Conservation (phyloP, 169 alveolate species). For the Fabrea salina region DNA sequence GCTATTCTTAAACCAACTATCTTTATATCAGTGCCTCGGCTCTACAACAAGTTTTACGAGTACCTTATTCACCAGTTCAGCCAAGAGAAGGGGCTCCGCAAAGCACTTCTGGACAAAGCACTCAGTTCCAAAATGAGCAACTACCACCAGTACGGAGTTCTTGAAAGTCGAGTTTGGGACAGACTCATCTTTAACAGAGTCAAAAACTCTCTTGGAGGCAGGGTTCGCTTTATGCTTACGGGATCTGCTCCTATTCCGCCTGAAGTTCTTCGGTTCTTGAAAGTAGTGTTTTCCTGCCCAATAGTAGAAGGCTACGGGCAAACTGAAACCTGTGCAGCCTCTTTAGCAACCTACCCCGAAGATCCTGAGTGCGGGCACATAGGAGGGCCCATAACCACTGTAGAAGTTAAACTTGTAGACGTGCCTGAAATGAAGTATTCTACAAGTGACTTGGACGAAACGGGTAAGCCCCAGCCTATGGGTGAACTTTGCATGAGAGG, state of each 20-base stretch:
- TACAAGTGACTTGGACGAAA: constrained; percentile 58
- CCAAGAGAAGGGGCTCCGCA: background rate
- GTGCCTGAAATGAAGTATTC: constrained; percentile 92
- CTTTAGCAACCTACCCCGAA: constrained; percentile 51
- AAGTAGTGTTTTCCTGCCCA: constrained; percentile 55
- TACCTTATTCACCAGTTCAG: constrained; percentile 36
- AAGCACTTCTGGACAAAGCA: background rate
- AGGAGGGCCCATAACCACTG: constrained; percentile 86
- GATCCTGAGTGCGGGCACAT: constrained; percentile 71
- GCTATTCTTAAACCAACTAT: constrained; percentile 63
- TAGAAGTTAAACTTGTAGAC: constrained; percentile 84
- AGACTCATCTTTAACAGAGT: constrained; percentile 52
- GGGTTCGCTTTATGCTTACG: constrained; percentile 57
- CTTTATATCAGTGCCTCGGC: constrained; percentile 65
- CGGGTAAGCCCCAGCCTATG: constrained; percentile 51
- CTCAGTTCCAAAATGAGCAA: background rate
- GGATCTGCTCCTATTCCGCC: constrained; percentile 79
- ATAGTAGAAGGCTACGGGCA: constrained; percentile 76
- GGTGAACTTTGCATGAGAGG: constrained; percentile 87
- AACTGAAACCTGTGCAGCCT: constrained; percentile 48
- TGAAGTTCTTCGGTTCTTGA: constrained; percentile 55
- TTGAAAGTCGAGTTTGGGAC: constrained; percentile 55
- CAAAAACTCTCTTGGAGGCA: constrained; percentile 69
- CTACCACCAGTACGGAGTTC: background rate
- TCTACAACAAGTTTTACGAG: constrained; percentile 55